Percentiles rank a stretch among this genome's conserved stretches.
Evolutionary conservation across 208 protist genomes (phyloP).

Genomic region (Crithidia acanthocephali): DNA sequence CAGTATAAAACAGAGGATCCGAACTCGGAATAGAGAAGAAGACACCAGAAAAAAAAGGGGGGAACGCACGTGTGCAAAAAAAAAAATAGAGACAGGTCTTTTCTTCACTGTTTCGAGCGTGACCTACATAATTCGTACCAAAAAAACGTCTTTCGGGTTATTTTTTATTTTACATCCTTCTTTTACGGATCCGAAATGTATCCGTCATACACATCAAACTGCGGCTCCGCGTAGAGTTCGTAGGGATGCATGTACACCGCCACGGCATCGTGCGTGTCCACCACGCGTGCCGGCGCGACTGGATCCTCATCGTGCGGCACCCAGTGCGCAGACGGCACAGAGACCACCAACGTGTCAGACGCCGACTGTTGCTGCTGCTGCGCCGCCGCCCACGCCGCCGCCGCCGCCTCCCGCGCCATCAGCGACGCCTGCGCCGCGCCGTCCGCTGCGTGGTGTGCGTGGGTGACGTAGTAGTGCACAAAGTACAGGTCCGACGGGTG

Average conservation of each 20-base stretch:
- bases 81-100: too few relatives aligned
- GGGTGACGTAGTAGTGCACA: slow-evolving; percentile 3
- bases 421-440: neutral
- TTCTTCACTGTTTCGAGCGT: too few relatives aligned
- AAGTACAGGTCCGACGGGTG: neutral
- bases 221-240: neutral
- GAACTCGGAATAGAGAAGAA: too few relatives aligned
- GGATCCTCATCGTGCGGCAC: neutral
- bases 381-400: neutral
- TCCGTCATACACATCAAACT: slow-evolving; percentile 1
- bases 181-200: slow-evolving; percentile 1
- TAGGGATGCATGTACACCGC: slow-evolving; percentile 5
- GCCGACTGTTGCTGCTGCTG: neutral
- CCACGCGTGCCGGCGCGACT: neutral
- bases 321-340: slow-evolving; percentile 7
- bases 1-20: too few relatives aligned
- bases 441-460: neutral
- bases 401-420: neutral
- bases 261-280: neutral
- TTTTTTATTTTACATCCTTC: too few relatives aligned
- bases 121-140: too few relatives aligned
- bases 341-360: too few relatives aligned
- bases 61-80: too few relatives aligned
- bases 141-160: too few relatives aligned
- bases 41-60: too few relatives aligned